A percentile compares a stretch with the other conserved stretches of the same genome.
Conservation (phyloP, 1,284 basidiomycete genomes). For the Rhodotorula glutinis region DNA sequence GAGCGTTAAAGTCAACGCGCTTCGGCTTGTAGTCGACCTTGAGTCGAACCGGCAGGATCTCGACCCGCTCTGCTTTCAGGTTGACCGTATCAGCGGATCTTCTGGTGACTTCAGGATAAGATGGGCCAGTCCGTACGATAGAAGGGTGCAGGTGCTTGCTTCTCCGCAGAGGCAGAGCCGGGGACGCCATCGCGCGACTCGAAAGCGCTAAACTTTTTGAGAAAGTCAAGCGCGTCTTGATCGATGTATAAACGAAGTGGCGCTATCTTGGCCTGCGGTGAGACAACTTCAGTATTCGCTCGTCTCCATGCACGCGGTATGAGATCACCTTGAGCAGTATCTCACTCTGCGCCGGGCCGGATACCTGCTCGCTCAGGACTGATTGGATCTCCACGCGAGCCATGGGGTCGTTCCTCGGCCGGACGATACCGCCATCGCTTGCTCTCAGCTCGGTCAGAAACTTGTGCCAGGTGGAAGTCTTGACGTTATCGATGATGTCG, state of each 20-base stretch:
- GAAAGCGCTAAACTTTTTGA: slow-evolving; percentile 95
- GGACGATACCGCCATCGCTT: slow-evolving; percentile 75
- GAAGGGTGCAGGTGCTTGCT: slow-evolving; percentile 43
- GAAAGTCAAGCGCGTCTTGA: slow-evolving; percentile 95
- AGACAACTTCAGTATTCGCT: neutral
- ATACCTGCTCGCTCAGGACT: slow-evolving; percentile 60
- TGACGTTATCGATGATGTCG: slow-evolving; percentile 88
- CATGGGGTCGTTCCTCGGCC: slow-evolving; percentile 90
- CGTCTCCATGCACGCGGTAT: no score
- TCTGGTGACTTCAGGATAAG: no score
- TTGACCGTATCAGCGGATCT: no score
- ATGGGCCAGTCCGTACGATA: no score
- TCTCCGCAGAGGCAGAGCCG: slow-evolving; percentile 45
- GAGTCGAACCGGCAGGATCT: slow-evolving; percentile 75
- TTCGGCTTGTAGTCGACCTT: slow-evolving; percentile 99
- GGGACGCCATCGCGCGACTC: slow-evolving; percentile 53
- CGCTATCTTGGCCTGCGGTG: slow-evolving; percentile 70
- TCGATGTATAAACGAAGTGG: slow-evolving; percentile 92
- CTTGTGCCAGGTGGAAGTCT: slow-evolving; percentile 96
- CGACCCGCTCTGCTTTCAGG: slow-evolving; percentile 57
- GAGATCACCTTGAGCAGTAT: slow-evolving; percentile 70
- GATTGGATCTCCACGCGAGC: slow-evolving; percentile 74
- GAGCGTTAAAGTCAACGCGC: slow-evolving; percentile 88
- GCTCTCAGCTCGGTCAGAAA: slow-evolving; percentile 82
- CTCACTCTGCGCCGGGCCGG: slow-evolving; percentile 68